Percentiles rank a stretch among this genome's conserved stretches.
phyloP scores from a whole-genome alignment of 192 early-diverging fungal species.

The Coemansia sp. region DNA sequence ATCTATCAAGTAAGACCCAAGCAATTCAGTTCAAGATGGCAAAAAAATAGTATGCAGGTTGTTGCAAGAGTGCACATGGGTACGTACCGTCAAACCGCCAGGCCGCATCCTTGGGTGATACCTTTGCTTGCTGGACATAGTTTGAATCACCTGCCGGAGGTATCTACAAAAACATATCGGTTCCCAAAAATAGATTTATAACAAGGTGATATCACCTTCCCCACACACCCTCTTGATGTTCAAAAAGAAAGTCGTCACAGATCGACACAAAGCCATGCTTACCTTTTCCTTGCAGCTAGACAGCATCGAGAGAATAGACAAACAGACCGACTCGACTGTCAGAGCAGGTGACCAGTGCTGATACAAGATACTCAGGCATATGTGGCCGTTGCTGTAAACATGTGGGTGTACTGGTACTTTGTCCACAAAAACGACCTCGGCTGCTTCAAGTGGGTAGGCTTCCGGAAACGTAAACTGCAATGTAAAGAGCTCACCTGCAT shows the following conservation, averaged over 20 bases:
- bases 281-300: constrained; percentile 81
- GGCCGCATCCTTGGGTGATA: constrained; percentile 32
- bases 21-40: not conserved
- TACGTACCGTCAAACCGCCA: constrained; percentile 42
- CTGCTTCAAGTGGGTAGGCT: constrained; percentile 74
- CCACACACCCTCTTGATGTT: not conserved
- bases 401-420: constrained; percentile 74
- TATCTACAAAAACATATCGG: constrained; percentile 22
- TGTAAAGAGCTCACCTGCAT: constrained; percentile 57
- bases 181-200: constrained; percentile 4
- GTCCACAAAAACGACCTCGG: constrained; percentile 68
- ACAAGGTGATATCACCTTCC: not conserved
- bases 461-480: constrained; percentile 69
- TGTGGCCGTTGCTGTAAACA: constrained; percentile 91
- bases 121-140: constrained; percentile 19
- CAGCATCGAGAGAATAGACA: constrained; percentile 92
- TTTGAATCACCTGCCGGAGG: constrained; percentile 21
- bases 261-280: constrained; percentile 15
- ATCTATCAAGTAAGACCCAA: constrained; percentile 23
- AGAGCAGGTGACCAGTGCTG: constrained; percentile 93
- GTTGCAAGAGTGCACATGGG: not conserved
- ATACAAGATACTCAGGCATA: constrained; percentile 94
- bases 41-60: constrained; percentile 5
- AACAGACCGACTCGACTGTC: constrained; percentile 81
- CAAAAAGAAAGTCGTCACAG: not conserved